Evolutionary conservation across 2,329 filamentous ascomycete genomes (phyloP).

Genomic region (Fusarium sacchari): DNA sequence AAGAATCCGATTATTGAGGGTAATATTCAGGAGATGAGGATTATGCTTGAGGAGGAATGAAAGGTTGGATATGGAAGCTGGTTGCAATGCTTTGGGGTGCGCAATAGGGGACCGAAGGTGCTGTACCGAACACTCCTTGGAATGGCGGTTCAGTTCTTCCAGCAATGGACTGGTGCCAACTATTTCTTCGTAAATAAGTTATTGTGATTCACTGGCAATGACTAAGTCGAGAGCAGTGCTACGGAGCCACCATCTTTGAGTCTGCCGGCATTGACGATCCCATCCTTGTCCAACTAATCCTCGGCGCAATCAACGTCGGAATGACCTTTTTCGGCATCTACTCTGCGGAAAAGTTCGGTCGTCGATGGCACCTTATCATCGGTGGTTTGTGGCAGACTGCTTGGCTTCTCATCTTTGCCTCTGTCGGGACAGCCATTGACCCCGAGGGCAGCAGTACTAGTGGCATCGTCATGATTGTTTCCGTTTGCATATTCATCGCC

Average conservation of each 20-base stretch:
- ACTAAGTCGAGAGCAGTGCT: too few relatives aligned
- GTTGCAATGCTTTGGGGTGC: conserved; percentile 70
- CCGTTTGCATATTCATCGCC: conserved; percentile 78
- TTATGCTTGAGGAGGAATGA: conserved; percentile 57
- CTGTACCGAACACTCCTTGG: conserved; percentile 73
- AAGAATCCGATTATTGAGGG: conserved; percentile 57
- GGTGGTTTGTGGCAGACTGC: conserved; percentile 74
- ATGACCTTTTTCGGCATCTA: conserved; percentile 75
- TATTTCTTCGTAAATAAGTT: conserved; percentile 71
- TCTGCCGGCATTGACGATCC: conserved; percentile 73
- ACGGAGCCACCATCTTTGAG: conserved; percentile 73
- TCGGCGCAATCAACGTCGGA: conserved; percentile 73
- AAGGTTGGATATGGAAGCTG: conserved; percentile 60
- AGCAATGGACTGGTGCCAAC: conserved; percentile 72
- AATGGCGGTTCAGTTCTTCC: conserved; percentile 70
- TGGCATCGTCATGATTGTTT: conserved; percentile 76
- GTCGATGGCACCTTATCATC: conserved; percentile 72
- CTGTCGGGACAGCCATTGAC: conserved; percentile 60
- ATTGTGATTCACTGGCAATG: too few relatives aligned
- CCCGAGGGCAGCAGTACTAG: conserved; percentile 57
- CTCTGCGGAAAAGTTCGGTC: conserved; percentile 73
- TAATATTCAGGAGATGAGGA: conserved; percentile 64
- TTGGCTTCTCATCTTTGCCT: conserved; percentile 73
- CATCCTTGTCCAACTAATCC: conserved; percentile 74
- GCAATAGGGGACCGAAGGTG: conserved; percentile 62